Evolutionary conservation across 2,329 filamentous ascomycete species (phyloP).

Genomic region (Graphilbum ipis-grandicollis): DNA sequence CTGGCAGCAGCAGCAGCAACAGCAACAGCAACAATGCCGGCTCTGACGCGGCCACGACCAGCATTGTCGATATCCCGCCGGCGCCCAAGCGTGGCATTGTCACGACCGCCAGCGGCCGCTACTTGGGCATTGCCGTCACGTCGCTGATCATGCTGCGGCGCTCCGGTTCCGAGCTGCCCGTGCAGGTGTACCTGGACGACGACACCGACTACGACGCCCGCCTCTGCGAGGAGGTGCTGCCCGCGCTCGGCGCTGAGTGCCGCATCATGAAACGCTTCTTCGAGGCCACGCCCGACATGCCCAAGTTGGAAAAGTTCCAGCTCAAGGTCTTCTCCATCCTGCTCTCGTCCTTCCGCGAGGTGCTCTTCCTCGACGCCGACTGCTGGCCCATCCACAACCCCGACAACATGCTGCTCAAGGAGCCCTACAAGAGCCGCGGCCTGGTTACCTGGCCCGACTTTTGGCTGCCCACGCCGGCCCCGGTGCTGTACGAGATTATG

Average conservation of each 20-base stretch:
- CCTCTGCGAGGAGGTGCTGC: conserved; percentile 16
- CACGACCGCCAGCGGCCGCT: conserved; percentile 27
- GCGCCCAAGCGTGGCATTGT: conserved; percentile 26
- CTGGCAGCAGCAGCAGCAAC: not conserved
- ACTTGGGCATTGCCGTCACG: conserved; percentile 30
- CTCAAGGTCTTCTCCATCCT: conserved; percentile 39
- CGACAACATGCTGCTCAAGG: conserved; percentile 26
- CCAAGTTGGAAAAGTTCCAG: conserved; percentile 25
- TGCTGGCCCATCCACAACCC: conserved; percentile 26
- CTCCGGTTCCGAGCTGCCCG: conserved; percentile 29
- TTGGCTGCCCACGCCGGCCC: conserved; percentile 24
- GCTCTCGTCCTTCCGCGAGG: conserved; percentile 39
- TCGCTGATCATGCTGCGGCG: conserved; percentile 33
- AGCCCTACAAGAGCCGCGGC: conserved; percentile 32
- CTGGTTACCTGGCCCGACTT: conserved; percentile 41
- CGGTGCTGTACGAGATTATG: conserved; percentile 26
- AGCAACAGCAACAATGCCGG: not conserved
- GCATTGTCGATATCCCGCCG: not conserved
- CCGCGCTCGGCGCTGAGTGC: conserved; percentile 16
- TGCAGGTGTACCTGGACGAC: conserved; percentile 21
- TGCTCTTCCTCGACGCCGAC: conserved; percentile 41
- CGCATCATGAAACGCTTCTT: conserved; percentile 15
- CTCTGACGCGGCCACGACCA: too few relatives aligned
- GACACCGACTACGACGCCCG: conserved; percentile 13
- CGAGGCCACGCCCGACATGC: conserved; percentile 7